These are phyloP conservation scores for Collybia sp. DNA, from an alignment of 768 basidiomycete species.

Conservation along the genomic window DNA sequence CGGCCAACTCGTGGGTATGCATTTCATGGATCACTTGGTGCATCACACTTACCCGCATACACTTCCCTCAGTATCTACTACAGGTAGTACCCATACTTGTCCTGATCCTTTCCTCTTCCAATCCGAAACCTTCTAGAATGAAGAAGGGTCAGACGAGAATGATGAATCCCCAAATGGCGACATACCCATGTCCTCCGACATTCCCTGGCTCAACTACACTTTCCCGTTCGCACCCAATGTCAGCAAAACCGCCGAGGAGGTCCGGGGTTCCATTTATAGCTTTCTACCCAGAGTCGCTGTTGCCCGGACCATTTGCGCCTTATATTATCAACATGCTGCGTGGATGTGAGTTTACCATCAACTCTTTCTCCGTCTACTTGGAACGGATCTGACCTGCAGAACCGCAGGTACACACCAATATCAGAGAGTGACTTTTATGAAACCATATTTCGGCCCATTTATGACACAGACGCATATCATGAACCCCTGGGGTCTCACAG, in stretches of 20 bases:
- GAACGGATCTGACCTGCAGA: slow-evolving; percentile 1
- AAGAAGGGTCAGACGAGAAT: slow-evolving; percentile 54
- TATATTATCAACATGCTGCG: slow-evolving; percentile 64
- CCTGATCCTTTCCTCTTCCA: neutral
- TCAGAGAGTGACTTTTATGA: slow-evolving; percentile 52
- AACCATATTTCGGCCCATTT: slow-evolving; percentile 47
- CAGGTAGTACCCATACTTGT: slow-evolving; percentile 36
- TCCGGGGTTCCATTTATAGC: slow-evolving; percentile 39
- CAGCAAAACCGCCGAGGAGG: slow-evolving; percentile 34
- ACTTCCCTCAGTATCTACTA: slow-evolving; percentile 48
- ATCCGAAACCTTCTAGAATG: slow-evolving; percentile 37
- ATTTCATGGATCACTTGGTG: slow-evolving; percentile 9
- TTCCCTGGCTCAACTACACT: slow-evolving; percentile 55
- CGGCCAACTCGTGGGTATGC: slow-evolving; percentile 68
- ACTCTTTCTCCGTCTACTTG: slow-evolving; percentile 2
- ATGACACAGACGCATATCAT: slow-evolving; percentile 36
- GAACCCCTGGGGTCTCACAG: slow-evolving; percentile 44
- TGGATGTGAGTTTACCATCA: slow-evolving; percentile 60
- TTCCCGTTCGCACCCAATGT: slow-evolving; percentile 53
- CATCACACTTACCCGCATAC: slow-evolving; percentile 3
- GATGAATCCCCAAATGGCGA: slow-evolving; percentile 31
- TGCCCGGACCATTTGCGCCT: slow-evolving; percentile 38
- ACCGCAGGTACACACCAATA: slow-evolving; percentile 61
- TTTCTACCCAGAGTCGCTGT: slow-evolving; percentile 36
- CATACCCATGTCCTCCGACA: slow-evolving; percentile 40